phyloP scores from a whole-genome alignment of 2,329 filamentous ascomycete genomes.

The Capronia epimyces region DNA sequence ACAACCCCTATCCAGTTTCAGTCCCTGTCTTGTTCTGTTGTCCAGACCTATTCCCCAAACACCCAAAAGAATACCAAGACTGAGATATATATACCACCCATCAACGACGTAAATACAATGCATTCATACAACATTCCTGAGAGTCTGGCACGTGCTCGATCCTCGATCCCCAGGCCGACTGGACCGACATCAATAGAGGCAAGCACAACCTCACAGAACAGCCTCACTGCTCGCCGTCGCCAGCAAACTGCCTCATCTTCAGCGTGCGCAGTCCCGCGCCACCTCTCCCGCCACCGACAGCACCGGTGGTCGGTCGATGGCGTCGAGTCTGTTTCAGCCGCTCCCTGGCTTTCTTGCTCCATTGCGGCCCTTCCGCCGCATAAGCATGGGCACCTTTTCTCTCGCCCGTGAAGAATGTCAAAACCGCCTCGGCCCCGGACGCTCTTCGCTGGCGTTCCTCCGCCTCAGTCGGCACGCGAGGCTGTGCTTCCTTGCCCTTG shows the following conservation, averaged over 20 bases:
- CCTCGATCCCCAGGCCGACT: not conserved
- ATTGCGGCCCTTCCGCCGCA: conserved; percentile 14
- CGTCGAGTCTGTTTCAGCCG: conserved; percentile 4
- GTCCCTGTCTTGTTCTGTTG: too few species aligned
- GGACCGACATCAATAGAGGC: not conserved
- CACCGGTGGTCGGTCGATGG: conserved; percentile 7
- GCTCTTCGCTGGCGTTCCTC: conserved; percentile 19
- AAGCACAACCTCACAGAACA: not conserved
- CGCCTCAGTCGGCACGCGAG: not conserved
- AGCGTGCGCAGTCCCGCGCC: conserved; percentile 17
- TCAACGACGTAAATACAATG: too few species aligned
- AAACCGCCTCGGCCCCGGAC: conserved; percentile 20
- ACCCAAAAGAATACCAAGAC: too few species aligned
- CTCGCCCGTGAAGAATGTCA: conserved; percentile 24
- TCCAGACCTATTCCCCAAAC: too few species aligned
- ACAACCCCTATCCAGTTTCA: too few species aligned
- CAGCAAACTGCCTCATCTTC: conserved; percentile 12
- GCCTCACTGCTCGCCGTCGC: conserved; percentile 1
- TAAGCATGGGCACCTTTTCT: conserved; percentile 16
- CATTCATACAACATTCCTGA: not conserved
- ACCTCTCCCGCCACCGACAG: conserved; percentile 18
- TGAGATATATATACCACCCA: too few species aligned
- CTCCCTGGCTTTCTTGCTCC: conserved; percentile 21
- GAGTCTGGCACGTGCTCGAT: not conserved
- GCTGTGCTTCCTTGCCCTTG: conserved; percentile 10